These are phyloP conservation scores for Monosporozyma unispora DNA, from an alignment of 805 yeast species.

Conservation along the genomic window DNA sequence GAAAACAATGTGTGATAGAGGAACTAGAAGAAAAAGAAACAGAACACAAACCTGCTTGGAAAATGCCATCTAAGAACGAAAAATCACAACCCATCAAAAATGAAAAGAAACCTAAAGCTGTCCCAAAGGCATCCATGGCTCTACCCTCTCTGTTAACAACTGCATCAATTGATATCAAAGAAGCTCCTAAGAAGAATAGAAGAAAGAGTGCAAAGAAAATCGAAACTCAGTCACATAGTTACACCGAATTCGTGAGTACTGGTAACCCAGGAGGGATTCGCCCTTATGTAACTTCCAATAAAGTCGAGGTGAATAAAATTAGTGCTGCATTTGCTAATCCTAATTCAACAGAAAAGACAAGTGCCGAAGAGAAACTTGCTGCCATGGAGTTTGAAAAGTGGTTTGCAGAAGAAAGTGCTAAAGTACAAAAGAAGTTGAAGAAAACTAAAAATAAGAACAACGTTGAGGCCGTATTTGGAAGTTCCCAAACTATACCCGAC, in stretches of 20 bases:
- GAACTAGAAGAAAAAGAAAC: not conserved
- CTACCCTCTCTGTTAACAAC: slow-evolving; percentile 19
- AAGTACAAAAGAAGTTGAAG: slow-evolving; percentile 41
- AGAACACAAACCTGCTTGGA: slow-evolving; percentile 17
- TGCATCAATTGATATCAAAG: not conserved
- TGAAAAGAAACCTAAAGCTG: not conserved
- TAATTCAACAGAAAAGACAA: not conserved
- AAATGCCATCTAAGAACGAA: not conserved
- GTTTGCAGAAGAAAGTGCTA: slow-evolving; percentile 77
- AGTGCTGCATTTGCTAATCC: slow-evolving; percentile 6
- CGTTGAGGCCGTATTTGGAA: slow-evolving; percentile 12
- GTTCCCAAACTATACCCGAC: slow-evolving; percentile 15
- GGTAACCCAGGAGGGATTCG: slow-evolving; percentile 15
- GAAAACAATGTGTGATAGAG: slow-evolving; percentile 6
- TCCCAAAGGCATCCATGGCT: not conserved
- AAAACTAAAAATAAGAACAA: slow-evolving; percentile 4
- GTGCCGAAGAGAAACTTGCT: slow-evolving; percentile 58
- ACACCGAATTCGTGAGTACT: slow-evolving; percentile 17
- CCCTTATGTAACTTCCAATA: slow-evolving; percentile 11
- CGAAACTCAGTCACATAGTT: not conserved
- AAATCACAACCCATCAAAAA: not conserved
- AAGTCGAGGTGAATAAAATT: slow-evolving; percentile 7
- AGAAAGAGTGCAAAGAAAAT: not conserved
- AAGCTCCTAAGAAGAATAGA: not conserved
- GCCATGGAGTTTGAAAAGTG: slow-evolving; percentile 80